Percentiles rank a stretch among this genome's conserved stretches.
phyloP scores from a whole-genome alignment of 2,329 filamentous ascomycete genomes.

The Verticillium isaacii region DNA sequence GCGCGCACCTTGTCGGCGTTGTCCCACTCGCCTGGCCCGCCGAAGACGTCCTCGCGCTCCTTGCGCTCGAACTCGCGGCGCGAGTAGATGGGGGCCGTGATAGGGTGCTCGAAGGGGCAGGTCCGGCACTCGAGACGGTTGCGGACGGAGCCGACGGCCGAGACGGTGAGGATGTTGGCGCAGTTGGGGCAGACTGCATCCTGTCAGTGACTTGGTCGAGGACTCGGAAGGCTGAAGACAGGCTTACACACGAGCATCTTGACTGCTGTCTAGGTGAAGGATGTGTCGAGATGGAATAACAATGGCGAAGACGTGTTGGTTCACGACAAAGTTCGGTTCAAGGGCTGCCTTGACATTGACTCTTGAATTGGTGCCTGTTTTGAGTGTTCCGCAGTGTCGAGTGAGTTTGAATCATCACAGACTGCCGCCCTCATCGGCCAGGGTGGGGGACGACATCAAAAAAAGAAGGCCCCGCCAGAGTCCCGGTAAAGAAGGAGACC shows the following conservation, averaged over 20 bases:
- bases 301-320: too few species aligned
- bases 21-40: constrained; percentile 82
- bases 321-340: too few species aligned
- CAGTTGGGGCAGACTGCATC: constrained; percentile 72
- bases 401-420: neutral
- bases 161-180: constrained; percentile 78
- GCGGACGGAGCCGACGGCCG: constrained; percentile 46
- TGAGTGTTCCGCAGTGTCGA: neutral
- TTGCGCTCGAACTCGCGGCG: constrained; percentile 84
- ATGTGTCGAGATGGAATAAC: neutral
- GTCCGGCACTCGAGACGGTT: constrained; percentile 95
- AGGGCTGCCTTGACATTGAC: too few species aligned
- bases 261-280: neutral
- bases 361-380: neutral
- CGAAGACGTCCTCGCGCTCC: constrained; percentile 85
- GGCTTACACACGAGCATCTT: constrained; percentile 1
- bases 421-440: neutral
- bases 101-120: constrained; percentile 85
- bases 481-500: neutral
- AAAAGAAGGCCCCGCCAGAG: neutral
- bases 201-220: neutral
- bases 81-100: constrained; percentile 72
- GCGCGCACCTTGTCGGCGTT: constrained; percentile 81
- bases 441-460: neutral
- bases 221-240: neutral